phyloP scores from a whole-genome alignment of 2,329 filamentous ascomycete genomes.

The Colletotrichum camelliae region DNA sequence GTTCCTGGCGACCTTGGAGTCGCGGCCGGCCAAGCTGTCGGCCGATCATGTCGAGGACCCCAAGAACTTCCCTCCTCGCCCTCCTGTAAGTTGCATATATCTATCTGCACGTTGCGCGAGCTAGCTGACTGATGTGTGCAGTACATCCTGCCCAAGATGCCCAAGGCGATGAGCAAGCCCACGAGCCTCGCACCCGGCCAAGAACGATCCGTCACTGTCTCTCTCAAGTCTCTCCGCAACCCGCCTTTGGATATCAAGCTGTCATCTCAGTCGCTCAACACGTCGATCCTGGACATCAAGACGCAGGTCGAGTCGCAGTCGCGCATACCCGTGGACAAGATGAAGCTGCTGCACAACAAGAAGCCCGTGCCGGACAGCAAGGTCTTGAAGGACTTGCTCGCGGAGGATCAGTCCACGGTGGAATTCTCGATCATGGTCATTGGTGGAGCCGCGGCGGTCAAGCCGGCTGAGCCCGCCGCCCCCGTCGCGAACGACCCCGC shows the following conservation, averaged over 20 bases:
- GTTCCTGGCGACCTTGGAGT: conserved; percentile 82
- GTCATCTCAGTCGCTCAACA: conserved; percentile 65
- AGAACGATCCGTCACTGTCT: conserved; percentile 61
- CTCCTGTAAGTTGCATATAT: conserved; percentile 66
- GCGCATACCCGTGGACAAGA: conserved; percentile 73
- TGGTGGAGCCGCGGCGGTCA: conserved; percentile 63
- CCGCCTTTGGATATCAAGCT: conserved; percentile 73
- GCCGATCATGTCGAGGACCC: conserved; percentile 90
- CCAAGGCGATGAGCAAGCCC: conserved; percentile 58
- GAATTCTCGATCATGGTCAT: conserved; percentile 92
- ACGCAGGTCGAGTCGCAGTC: conserved; percentile 68
- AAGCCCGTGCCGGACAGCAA: conserved; percentile 84
- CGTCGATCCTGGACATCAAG: conserved; percentile 82
- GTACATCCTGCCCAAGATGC: conserved; percentile 76
- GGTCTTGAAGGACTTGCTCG: conserved; percentile 75
- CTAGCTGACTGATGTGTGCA: conserved; percentile 33
- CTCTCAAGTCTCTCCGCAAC: conserved; percentile 79
- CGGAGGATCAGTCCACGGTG: conserved; percentile 58
- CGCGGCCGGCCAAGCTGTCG: conserved; percentile 80
- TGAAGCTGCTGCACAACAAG: conserved; percentile 86
- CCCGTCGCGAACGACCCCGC: conserved; percentile 34
- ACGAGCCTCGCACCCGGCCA: conserved; percentile 54
- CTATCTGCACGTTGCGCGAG: neutral
- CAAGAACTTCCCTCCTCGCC: conserved; percentile 75
- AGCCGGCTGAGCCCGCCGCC: conserved; percentile 42